These are phyloP conservation scores for Microbotryum violaceum DNA, from an alignment of 1,284 basidiomycete genomes.

Conservation along the genomic window DNA sequence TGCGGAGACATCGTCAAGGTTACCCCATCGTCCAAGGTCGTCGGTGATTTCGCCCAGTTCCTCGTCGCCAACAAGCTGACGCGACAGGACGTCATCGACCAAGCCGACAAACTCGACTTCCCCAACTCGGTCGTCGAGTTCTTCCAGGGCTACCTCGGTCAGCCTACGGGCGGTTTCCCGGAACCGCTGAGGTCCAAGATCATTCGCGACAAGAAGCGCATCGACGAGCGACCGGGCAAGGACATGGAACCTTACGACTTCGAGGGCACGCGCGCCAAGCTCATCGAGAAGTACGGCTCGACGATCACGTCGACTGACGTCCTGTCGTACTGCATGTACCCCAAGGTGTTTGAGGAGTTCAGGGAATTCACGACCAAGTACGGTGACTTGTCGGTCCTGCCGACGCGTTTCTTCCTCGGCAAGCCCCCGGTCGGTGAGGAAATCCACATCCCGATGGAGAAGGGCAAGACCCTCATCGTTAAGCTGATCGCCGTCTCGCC, in stretches of 20 bases:
- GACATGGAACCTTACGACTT: conserved; percentile 84
- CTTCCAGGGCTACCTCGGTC: conserved; percentile 79
- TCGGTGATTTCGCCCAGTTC: conserved; percentile 83
- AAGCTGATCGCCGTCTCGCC: conserved; percentile 92
- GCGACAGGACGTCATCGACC: conserved; percentile 75
- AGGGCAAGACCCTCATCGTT: conserved; percentile 94
- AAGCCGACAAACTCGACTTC: conserved; percentile 89
- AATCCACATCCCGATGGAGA: conserved; percentile 92
- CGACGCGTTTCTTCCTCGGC: conserved; percentile 94
- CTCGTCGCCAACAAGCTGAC: conserved; percentile 88
- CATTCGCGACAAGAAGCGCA: conserved; percentile 87
- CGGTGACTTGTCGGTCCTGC: conserved; percentile 90
- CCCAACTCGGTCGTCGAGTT: conserved; percentile 56
- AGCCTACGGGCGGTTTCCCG: conserved; percentile 96
- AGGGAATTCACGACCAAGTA: conserved; percentile 89
- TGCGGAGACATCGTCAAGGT: conserved; percentile 99
- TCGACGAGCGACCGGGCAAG: conserved; percentile 86
- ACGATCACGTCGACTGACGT: conserved; percentile 90
- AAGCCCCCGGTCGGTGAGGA: conserved; percentile 89
- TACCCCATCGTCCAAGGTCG: conserved; percentile 97
- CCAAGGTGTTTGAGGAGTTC: conserved; percentile 95
- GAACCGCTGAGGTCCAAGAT: conserved; percentile 86
- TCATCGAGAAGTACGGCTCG: conserved; percentile 88
- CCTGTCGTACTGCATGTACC: conserved; percentile 92
- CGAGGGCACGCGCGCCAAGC: conserved; percentile 80